Evolutionary conservation across 2,329 filamentous ascomycete species (phyloP).

Genomic region (Scortechinia acanthostroma): DNA sequence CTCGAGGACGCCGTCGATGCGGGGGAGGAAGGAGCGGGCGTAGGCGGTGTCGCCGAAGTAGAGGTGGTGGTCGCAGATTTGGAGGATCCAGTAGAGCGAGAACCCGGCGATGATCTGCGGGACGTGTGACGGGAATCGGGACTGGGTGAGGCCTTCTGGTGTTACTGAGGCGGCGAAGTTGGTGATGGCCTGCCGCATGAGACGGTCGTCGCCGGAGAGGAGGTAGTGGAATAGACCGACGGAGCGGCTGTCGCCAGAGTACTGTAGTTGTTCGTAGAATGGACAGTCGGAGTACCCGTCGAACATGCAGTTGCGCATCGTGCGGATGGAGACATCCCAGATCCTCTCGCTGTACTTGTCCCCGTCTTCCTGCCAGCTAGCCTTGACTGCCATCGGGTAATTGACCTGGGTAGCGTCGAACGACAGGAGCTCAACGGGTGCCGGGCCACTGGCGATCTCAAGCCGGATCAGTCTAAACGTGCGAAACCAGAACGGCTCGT

Average conservation of each 20-base stretch:
- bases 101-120: constrained; percentile 13
- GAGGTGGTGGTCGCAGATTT: constrained; percentile 13
- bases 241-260: constrained; percentile 12
- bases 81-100: constrained; percentile 13
- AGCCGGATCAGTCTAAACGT: constrained; percentile 24
- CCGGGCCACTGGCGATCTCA: constrained; percentile 13
- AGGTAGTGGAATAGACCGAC: constrained; percentile 13
- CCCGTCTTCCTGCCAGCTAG: constrained; percentile 8
- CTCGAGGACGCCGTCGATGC: constrained; percentile 16
- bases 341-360: constrained; percentile 8
- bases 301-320: constrained; percentile 22
- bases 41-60: constrained; percentile 12
- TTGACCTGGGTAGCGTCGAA: constrained; percentile 21
- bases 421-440: constrained; percentile 11
- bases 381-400: constrained; percentile 23
- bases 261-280: constrained; percentile 16
- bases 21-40: constrained; percentile 11
- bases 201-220: constrained; percentile 13
- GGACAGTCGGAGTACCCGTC: constrained; percentile 14
- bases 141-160: constrained; percentile 12
- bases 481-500: constrained; percentile 30
- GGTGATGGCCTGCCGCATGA: constrained; percentile 13
- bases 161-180: constrained; percentile 7
- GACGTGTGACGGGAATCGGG: constrained; percentile 13
- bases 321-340: constrained; percentile 16